Evolutionary conservation across 306 rosid species (phyloP).

Genomic region (Vigna nakashimae): DNA sequence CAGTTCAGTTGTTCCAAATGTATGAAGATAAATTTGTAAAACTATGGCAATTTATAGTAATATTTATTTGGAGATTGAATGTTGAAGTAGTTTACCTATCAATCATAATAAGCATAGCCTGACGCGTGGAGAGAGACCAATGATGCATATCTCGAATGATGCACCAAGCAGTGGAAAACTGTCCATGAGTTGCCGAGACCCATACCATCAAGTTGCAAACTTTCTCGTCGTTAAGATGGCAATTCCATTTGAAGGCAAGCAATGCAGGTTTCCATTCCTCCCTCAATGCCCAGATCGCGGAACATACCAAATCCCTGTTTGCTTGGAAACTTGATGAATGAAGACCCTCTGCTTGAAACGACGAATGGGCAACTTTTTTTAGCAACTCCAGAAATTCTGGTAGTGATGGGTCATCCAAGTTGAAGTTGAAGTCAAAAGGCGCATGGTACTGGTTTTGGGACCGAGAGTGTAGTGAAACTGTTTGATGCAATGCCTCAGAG

Average conservation of each 20-base stretch:
- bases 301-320: conserved; percentile 49
- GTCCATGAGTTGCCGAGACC: conserved; percentile 76
- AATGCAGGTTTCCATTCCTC: conserved; percentile 69
- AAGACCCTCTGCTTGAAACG: conserved; percentile 64
- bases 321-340: conserved; percentile 55
- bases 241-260: conserved; percentile 66
- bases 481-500: conserved; percentile 72
- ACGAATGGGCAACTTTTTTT: conserved; percentile 37
- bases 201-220: conserved; percentile 76
- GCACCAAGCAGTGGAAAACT: conserved; percentile 83
- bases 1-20: neutral
- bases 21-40: conserved; percentile 10
- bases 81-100: conserved; percentile 70
- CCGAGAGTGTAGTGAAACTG: conserved; percentile 50
- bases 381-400: conserved; percentile 61
- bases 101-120: conserved; percentile 83
- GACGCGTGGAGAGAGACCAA: conserved; percentile 62
- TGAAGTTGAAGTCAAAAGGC: conserved; percentile 45
- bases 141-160: conserved; percentile 75
- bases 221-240: conserved; percentile 55
- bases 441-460: conserved; percentile 31
- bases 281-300: conserved; percentile 77
- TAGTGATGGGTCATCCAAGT: conserved; percentile 46
- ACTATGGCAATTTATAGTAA: neutral
- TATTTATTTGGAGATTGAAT: neutral